Percentiles rank a stretch among this genome's conserved stretches.
Conservation (phyloP, 1,284 basidiomycete genomes). For the Melampsora larici-populina region DNA sequence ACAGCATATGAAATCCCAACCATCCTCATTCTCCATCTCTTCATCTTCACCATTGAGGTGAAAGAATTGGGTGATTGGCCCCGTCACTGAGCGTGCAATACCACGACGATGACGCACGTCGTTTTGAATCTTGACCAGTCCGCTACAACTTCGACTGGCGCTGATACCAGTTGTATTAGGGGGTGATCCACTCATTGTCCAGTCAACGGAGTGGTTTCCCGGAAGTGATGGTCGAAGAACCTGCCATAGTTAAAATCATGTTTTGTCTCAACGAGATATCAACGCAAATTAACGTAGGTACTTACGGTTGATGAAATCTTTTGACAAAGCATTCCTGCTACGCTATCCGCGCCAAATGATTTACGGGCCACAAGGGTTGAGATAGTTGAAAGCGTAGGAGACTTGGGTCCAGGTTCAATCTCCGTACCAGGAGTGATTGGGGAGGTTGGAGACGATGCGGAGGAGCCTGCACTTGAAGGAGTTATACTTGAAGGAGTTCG, state of each 20-base stretch:
- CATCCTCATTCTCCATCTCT: background rate
- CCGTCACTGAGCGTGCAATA: background rate
- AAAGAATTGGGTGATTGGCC: background rate
- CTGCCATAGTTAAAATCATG: background rate
- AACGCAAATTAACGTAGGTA: background rate
- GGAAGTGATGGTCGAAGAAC: background rate
- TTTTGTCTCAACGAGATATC: background rate
- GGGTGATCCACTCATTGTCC: background rate
- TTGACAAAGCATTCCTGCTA: background rate
- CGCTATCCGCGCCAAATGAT: background rate
- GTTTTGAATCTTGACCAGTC: background rate
- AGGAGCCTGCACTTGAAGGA: background rate
- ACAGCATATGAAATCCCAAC: conserved; percentile 1
- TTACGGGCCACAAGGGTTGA: background rate
- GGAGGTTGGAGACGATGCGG: background rate
- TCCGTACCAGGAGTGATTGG: background rate
- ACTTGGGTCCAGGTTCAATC: background rate
- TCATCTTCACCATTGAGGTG: background rate
- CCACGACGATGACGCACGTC: background rate
- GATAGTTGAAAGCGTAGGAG: background rate
- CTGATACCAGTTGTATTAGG: background rate
- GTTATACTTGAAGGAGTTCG: background rate
- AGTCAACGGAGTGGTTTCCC: background rate
- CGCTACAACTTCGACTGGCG: background rate
- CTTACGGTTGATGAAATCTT: background rate